These are phyloP conservation scores for Leccinum angustisporum DNA, from an alignment of 1,284 basidiomycete species.

Conservation along the genomic window DNA sequence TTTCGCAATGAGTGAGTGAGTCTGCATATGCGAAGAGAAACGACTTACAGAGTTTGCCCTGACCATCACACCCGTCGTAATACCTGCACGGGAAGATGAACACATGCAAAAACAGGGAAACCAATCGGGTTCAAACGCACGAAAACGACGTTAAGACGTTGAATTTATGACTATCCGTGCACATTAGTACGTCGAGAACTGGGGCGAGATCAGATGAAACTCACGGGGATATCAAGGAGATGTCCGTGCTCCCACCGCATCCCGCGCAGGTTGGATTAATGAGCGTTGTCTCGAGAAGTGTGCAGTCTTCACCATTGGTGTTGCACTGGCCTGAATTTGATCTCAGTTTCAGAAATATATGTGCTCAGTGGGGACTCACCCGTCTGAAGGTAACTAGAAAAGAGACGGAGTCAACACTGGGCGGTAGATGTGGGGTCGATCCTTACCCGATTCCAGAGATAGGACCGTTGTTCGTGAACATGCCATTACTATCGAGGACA, in stretches of 20 bases:
- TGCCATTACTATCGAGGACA: constrained; percentile 18
- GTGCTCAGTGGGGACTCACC: constrained; percentile 19
- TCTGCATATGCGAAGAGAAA: not conserved
- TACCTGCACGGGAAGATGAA: constrained; percentile 21
- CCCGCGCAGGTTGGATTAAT: constrained; percentile 40
- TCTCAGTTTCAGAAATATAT: not conserved
- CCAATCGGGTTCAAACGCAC: constrained; percentile 18
- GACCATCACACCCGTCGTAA: constrained; percentile 25
- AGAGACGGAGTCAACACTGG: not conserved
- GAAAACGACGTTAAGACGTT: constrained; percentile 30
- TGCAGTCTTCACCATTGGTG: constrained; percentile 45
- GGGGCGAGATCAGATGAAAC: constrained; percentile 12
- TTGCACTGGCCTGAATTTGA: constrained; percentile 31
- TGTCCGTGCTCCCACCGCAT: constrained; percentile 43
- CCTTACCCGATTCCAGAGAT: constrained; percentile 31
- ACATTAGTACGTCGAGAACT: not conserved
- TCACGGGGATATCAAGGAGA: constrained; percentile 46
- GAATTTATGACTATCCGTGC: constrained; percentile 18
- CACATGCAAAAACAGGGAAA: not conserved
- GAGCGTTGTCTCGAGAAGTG: constrained; percentile 44
- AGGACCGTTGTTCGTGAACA: constrained; percentile 17
- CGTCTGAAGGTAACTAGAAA: constrained; percentile 30
- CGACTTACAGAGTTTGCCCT: constrained; percentile 23
- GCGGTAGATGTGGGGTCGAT: not conserved
- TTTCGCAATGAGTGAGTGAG: not conserved